Percentiles rank a stretch among this genome's conserved stretches.
These are phyloP conservation scores for Colletotrichum gloeosporioides DNA, from an alignment of 2,329 filamentous ascomycete genomes.

Conservation along the genomic window DNA sequence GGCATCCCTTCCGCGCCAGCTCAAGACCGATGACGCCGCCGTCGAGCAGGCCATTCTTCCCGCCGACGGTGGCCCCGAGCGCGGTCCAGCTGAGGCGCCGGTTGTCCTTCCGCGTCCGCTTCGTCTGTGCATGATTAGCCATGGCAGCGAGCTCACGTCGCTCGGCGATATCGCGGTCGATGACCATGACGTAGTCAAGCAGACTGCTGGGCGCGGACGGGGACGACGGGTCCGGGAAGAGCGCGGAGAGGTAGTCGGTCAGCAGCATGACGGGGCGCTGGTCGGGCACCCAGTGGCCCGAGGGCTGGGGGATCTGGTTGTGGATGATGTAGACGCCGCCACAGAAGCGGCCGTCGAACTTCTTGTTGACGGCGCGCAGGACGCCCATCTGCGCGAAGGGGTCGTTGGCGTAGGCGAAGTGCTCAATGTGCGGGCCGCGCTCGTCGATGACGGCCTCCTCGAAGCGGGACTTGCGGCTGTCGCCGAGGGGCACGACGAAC, in stretches of 20 bases:
- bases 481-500: constrained; percentile 39
- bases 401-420: constrained; percentile 40
- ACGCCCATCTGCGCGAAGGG: constrained; percentile 44
- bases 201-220: constrained; percentile 25
- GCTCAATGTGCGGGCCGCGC: constrained; percentile 36
- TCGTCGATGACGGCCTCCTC: constrained; percentile 22
- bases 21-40: constrained; percentile 39
- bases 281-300: not conserved
- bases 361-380: constrained; percentile 37
- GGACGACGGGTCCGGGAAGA: constrained; percentile 35
- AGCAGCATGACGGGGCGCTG: constrained; percentile 26
- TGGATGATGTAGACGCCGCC: constrained; percentile 44
- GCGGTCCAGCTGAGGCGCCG: constrained; percentile 47
- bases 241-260: constrained; percentile 39
- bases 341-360: constrained; percentile 41
- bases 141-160: constrained; percentile 46
- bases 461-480: constrained; percentile 22
- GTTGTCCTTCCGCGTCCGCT: constrained; percentile 25
- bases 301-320: constrained; percentile 12
- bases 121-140: constrained; percentile 32
- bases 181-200: constrained; percentile 37
- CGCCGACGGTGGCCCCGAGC: constrained; percentile 36
- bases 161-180: constrained; percentile 46
- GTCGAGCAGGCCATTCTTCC: constrained; percentile 32
- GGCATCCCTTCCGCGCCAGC: constrained; percentile 36